Evolutionary conservation across 371 early-diverging fungal species (phyloP), one percentile per base, ranked within the genome.

Genomic region (Rhizomucor miehei): DNA sequence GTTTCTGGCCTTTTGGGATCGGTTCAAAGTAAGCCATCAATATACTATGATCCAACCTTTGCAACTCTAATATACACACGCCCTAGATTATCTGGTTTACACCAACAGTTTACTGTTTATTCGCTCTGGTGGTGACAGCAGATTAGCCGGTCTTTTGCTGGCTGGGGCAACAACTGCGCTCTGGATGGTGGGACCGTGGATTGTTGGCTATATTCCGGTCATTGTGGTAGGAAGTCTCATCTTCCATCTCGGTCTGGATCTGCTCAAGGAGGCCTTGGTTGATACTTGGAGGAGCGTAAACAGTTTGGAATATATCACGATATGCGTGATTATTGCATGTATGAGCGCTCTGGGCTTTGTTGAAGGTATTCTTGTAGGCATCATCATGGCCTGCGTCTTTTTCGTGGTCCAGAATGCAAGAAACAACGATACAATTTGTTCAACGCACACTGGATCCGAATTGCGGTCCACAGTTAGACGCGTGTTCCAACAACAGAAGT

Each of bases 281-380:
- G 96, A 98, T 65, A 92, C 97, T 0, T 82, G 86, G 79, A 75
- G 81, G n/a, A 77, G 86, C 6, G 93, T 97, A 1, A 88, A 91
- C 44, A 78, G 71, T 24, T 71, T 92, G 17, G 98, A 98, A 65
- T 98, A 97, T 59, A 63, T 85, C 23, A 97, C 94, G 5, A 94
- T 97, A 20, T 62, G 85, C 17, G 65, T 78, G n/a, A 94, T 95
- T 53, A 86, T 94, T 17, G 61, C 87, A 9, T 80, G 86, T 44
- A 95, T 95, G 95, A 92, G 90, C 0, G 65, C 68, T 13, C 71
- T 93, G 36, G 97, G 97, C 5, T 98, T 98, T 66, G 94, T 93
- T 12, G 94, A 96, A 60, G 97, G 96, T 23, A 93, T 97, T 53
- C 77, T 95, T 48, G 74, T 94, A 14, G 98, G 98, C 13, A 89